Evolutionary conservation across 768 basidiomycete species (phyloP).

Genomic region (Clitopilus passeckerianus): DNA sequence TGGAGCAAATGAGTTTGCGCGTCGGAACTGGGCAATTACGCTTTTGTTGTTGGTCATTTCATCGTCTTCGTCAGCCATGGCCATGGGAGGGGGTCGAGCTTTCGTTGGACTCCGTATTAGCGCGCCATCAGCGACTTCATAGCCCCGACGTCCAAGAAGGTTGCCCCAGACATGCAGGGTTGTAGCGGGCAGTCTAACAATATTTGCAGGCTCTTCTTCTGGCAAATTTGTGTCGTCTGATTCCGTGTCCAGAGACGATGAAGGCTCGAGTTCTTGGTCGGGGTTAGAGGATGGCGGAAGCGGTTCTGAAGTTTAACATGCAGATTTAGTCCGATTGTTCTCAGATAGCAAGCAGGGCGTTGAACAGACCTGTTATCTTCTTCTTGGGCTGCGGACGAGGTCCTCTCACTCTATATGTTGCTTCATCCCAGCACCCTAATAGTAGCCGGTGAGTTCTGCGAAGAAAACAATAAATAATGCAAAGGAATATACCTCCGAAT

Average conservation of each 20-base stretch:
- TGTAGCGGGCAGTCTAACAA: constrained; percentile 54
- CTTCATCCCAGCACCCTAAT: constrained; percentile 61
- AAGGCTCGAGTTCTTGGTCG: constrained; percentile 9
- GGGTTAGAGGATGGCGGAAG: constrained; percentile 17
- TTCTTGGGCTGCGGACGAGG: constrained; percentile 56
- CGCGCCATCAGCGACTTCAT: constrained; percentile 51
- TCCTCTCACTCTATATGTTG: constrained; percentile 48
- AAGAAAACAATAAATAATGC: not conserved
- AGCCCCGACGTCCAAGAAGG: constrained; percentile 64
- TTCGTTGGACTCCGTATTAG: constrained; percentile 62
- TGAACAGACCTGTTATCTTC: not conserved
- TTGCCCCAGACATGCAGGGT: constrained; percentile 69
- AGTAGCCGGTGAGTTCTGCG: not conserved
- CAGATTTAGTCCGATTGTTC: not conserved
- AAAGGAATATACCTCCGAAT: constrained; percentile 48
- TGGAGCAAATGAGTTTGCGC: constrained; percentile 63
- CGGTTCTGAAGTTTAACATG: not conserved
- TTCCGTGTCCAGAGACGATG: constrained; percentile 7
- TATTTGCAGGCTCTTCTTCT: constrained; percentile 54
- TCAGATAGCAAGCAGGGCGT: too few species aligned
- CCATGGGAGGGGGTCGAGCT: constrained; percentile 14
- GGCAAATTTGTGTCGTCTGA: constrained; percentile 24
- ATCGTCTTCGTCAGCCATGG: constrained; percentile 10
- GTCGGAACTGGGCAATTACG: constrained; percentile 56
- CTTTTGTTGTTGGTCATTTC: constrained; percentile 18